phyloP scores from a whole-genome alignment of 306 rosid species.

The Citrullus colocynthis region DNA sequence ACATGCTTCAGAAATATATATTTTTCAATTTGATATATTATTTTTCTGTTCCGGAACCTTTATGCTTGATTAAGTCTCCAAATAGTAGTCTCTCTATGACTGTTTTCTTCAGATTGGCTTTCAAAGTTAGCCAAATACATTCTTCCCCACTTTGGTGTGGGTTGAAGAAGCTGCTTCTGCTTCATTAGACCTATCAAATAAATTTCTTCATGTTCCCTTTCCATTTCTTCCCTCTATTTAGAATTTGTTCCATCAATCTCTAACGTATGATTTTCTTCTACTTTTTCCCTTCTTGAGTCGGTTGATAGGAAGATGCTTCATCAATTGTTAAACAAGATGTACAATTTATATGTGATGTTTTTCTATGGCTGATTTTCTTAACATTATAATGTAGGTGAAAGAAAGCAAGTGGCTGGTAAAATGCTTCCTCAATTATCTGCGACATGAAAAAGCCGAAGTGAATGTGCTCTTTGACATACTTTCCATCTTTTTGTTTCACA shows the following conservation, averaged over 20 bases:
- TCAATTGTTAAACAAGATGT: background rate
- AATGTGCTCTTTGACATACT: slow-evolving; percentile 97
- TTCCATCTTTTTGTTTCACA: slow-evolving; percentile 80
- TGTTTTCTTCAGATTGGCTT: background rate
- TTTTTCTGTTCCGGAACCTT: background rate
- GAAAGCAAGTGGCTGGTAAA: slow-evolving; percentile 99
- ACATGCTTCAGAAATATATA: background rate
- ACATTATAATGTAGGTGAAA: slow-evolving; percentile 58
- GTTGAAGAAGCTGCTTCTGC: background rate
- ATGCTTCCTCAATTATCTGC: slow-evolving; percentile 90
- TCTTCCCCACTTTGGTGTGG: background rate
- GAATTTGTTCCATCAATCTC: background rate
- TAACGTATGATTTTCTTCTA: background rate
- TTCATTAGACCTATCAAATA: background rate
- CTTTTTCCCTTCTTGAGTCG: background rate
- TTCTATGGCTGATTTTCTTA: background rate
- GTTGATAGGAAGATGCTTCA: background rate
- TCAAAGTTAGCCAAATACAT: background rate
- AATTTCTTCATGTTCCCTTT: background rate
- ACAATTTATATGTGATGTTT: background rate
- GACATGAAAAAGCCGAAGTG: slow-evolving; percentile 90
- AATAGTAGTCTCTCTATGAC: background rate
- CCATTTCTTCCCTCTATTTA: background rate
- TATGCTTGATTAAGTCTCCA: background rate
- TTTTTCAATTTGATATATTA: background rate